Percentiles rank a stretch among this genome's conserved stretches.
Evolutionary conservation across 179 eudicot genomes (phyloP).

Genomic region (Beta lomatogona): DNA sequence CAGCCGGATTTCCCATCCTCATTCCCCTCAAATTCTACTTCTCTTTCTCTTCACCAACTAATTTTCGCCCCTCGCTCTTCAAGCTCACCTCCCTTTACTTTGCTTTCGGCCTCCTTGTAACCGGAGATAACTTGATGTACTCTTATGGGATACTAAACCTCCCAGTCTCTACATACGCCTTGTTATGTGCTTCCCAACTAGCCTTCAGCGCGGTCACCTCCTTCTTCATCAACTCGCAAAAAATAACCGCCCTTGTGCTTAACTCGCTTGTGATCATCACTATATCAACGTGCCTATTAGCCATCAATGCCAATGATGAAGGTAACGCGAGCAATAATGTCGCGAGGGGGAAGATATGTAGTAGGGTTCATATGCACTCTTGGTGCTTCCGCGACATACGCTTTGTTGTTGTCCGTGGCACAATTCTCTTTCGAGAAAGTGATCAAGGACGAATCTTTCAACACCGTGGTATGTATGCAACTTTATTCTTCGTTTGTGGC

Average conservation of each 20-base stretch:
- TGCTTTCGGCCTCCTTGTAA: slow-evolving; percentile 48
- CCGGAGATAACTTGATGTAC: slow-evolving; percentile 48
- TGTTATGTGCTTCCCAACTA: slow-evolving; percentile 64
- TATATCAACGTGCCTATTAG: slow-evolving; percentile 63
- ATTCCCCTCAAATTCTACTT: slow-evolving; percentile 36
- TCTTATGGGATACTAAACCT: slow-evolving; percentile 63
- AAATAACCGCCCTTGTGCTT: slow-evolving; percentile 50
- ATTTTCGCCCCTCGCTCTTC: slow-evolving; percentile 13
- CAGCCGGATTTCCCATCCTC: slow-evolving; percentile 63
- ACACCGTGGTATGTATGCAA: slow-evolving; percentile 40
- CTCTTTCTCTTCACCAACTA: slow-evolving; percentile 17
- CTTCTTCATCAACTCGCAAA: slow-evolving; percentile 65
- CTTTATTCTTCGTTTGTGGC: slow-evolving; percentile 54
- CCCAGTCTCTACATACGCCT: slow-evolving; percentile 71
- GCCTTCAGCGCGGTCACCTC: slow-evolving; percentile 67
- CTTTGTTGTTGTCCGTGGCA: slow-evolving; percentile 46
- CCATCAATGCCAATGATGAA: slow-evolving; percentile 26
- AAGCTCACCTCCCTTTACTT: slow-evolving; percentile 36
- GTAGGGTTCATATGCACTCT: slow-evolving; percentile 65
- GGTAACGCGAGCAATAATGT: neutral
- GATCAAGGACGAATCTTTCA: slow-evolving; percentile 40
- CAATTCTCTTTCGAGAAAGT: slow-evolving; percentile 57
- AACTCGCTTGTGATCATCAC: slow-evolving; percentile 65
- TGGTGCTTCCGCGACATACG: slow-evolving; percentile 56
- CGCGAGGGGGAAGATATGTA: slow-evolving; percentile 29